Evolutionary conservation across 768 basidiomycete genomes (phyloP), one percentile per base, ranked within the genome.

Genomic region (Leccinum subgranulosum): DNA sequence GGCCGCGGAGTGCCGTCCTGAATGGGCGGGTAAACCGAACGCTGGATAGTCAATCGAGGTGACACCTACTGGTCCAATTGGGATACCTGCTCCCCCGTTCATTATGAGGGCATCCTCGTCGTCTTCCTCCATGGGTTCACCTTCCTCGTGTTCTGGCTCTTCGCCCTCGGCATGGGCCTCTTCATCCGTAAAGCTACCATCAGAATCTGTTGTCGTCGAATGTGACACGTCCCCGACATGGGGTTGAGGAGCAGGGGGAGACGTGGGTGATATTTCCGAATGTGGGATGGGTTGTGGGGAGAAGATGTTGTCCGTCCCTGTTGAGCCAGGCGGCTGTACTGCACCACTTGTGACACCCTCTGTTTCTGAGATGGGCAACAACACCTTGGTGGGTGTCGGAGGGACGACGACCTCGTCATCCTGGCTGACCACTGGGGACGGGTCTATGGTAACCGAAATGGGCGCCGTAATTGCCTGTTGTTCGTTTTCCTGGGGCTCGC

Each of bases 21-120:
- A 28, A 31, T 34, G 48, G 27, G 4, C 39, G 51, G 50, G 46
- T 63, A 10, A 58, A 54, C 54, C 48, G 56, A 51, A 49, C 17
- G 7, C n/a, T 43, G 21, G 50, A 19, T 28, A 19, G 52, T 17
- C 14, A 51, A 9, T n/a, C 5, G 23, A n/a, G 21, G 23, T 17
- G 45, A 15, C 9, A 81, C 90, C 71, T 73, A 96, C 94, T 49
- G 91, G 87, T 34, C 94, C 95, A 43, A 94, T 82, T 21, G 96
- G 96, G 56, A 98, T 98, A 34, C 97, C 97, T 56, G 92, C 88
- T 11, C 97, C 96, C 43, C 95, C 95, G 55, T 87, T 89, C 74
- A 86, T 79, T 60, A 97, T 95, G 54, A 98, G 78, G 61, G 86
- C 79, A 63, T 94, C 91, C 70, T 97, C 95, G 56, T 97, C 94